Conservation (phyloP, 2,329 filamentous ascomycete species). For the Talaromyces pinophilus region DNA sequence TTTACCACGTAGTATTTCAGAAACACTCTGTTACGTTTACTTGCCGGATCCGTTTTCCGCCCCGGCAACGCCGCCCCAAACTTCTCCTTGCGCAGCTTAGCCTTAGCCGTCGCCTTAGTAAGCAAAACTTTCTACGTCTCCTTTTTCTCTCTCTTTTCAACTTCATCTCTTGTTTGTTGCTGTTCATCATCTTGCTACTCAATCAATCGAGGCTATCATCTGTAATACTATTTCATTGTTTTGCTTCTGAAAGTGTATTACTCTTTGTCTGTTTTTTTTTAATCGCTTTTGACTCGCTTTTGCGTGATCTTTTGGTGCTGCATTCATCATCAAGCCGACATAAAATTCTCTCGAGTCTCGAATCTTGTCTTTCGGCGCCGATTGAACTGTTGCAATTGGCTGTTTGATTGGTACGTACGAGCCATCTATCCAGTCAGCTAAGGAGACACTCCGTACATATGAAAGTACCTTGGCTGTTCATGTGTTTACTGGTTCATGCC, state of each 20-base stretch:
- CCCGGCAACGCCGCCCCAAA: background rate
- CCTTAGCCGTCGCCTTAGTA: background rate
- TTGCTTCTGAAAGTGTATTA: slow-evolving; percentile 14
- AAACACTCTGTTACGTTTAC: background rate
- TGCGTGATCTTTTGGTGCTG: background rate
- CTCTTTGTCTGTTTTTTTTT: background rate
- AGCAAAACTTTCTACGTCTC: slow-evolving; percentile 12
- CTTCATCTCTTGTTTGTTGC: background rate
- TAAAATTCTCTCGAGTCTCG: background rate
- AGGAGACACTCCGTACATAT: too few species aligned
- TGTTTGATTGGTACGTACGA: background rate
- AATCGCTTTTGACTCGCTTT: background rate
- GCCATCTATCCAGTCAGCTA: background rate
- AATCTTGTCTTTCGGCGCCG: background rate
- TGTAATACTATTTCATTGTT: slow-evolving; percentile 14
- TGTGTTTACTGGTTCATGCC: background rate
- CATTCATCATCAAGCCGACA: background rate
- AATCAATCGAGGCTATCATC: background rate
- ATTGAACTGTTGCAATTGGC: slow-evolving; percentile 1
- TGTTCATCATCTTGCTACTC: background rate
- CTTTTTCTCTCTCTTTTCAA: background rate
- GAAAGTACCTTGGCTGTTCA: too few species aligned
- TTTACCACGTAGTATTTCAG: background rate
- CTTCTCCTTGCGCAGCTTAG: background rate
- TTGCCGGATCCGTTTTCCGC: slow-evolving; percentile 8